Evolutionary conservation across 164 flowering plant genomes (phyloP), one percentile per base, ranked within the genome.

Genomic region (Litsea cubeba): DNA sequence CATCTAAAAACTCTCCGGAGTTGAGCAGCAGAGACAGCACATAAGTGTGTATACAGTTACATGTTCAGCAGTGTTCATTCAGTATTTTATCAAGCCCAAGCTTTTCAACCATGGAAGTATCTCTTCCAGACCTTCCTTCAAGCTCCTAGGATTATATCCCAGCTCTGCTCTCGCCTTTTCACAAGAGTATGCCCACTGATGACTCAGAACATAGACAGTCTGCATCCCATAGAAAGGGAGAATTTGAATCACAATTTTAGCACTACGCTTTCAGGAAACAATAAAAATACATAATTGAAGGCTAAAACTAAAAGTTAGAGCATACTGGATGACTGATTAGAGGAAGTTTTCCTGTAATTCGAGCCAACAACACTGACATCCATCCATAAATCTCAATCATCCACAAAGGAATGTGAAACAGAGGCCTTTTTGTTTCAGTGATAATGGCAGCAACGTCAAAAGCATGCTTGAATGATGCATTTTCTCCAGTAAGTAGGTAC

Each of bases 401-500:
- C 86, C 85, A 83, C 62, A 95, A 63, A 24, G 99, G 96, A 57
- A 93, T 87, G 76, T 66, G 77, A 77, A 95, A 86, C 71, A 74
- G 66, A 67, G 98, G 98, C 80, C 72, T 84, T 57, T 60, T 76
- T 62, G 96, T 90, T 12, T 77, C 77, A 58, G 99, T 89, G 74
- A 95, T 79, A 60, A 75, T 22, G 46, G 99, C 89, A 62, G 93
- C 92, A 32, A 87, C 25, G 69, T 95, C 91, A 82, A 95, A 91
- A 64, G 90, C 91, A 60, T 84, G 84, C 75, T 66, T 83, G 72
- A 93, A 89, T 1, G 99, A 93, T 72, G 95, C 93, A 83, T 91
- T 93, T 80, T 95, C 98, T 65, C 99, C 99, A 0, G 98, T 91
- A 69, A 95, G 92, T 23, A 91, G 85, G 77, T 93, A 93, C 76